Evolutionary conservation across 2,329 filamentous ascomycete genomes (phyloP).

Genomic region (Trichophyton benhamiae): DNA sequence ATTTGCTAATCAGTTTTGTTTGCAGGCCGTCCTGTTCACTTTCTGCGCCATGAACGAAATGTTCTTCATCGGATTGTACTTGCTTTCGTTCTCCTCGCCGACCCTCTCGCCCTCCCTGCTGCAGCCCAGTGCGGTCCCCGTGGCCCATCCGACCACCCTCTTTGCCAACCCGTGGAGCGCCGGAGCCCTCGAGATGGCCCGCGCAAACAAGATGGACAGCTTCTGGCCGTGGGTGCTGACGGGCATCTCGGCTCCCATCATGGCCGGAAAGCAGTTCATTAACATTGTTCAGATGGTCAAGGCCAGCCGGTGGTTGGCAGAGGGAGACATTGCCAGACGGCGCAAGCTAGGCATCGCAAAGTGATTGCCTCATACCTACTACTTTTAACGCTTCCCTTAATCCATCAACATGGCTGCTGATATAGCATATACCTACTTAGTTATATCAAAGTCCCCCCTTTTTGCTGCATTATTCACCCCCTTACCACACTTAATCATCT

Average conservation of each 20-base stretch:
- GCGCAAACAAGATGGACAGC: constrained; percentile 84
- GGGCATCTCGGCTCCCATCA: constrained; percentile 68
- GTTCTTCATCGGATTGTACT: constrained; percentile 97
- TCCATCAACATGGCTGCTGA: neutral
- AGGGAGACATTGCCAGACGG: constrained; percentile 67
- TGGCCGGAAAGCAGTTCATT: constrained; percentile 84
- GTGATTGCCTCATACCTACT: neutral
- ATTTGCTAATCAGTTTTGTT: neutral
- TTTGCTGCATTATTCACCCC: neutral
- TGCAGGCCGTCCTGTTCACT: constrained; percentile 74
- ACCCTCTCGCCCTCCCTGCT: constrained; percentile 75
- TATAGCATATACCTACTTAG: too few species aligned
- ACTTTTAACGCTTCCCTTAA: neutral
- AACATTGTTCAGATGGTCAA: constrained; percentile 91
- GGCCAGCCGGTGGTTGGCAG: constrained; percentile 80
- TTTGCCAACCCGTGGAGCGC: constrained; percentile 87
- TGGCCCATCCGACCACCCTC: constrained; percentile 56
- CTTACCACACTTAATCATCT: neutral
- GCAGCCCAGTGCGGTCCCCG: constrained; percentile 55
- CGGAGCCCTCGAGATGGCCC: constrained; percentile 79
- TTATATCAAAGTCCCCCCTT: neutral
- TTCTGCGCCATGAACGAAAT: constrained; percentile 86
- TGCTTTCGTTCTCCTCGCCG: constrained; percentile 91
- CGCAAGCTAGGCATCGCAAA: constrained; percentile 32
- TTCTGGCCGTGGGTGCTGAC: constrained; percentile 68